These are phyloP conservation scores for Solioccasus polychromus DNA, from an alignment of 768 basidiomycete species.

Conservation along the genomic window DNA sequence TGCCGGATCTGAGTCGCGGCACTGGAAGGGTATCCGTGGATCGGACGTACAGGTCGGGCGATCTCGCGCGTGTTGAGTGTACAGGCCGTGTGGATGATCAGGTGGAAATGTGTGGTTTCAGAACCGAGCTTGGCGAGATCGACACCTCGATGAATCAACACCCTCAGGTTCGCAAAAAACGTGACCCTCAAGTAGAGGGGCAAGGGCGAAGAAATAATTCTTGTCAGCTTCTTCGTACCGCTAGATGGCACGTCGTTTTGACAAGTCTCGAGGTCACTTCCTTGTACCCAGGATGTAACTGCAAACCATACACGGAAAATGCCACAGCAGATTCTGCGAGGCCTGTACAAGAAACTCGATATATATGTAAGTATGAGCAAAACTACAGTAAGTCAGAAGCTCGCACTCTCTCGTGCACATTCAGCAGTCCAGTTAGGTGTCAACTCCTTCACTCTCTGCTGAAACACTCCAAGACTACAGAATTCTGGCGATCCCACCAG, in stretches of 20 bases:
- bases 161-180: slow-evolving; percentile 94
- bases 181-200: slow-evolving; percentile 94
- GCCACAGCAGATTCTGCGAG: too few relatives aligned
- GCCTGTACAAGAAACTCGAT: too few relatives aligned
- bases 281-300: too few relatives aligned
- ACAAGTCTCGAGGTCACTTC: too few relatives aligned
- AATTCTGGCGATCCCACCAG: slow-evolving; percentile 69
- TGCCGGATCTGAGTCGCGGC: slow-evolving; percentile 67
- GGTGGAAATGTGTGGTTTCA: slow-evolving; percentile 98
- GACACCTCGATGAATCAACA: slow-evolving; percentile 95
- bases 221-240: slow-evolving; percentile 97
- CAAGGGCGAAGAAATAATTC: slow-evolving; percentile 98
- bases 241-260: slow-evolving; percentile 64
- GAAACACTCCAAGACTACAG: slow-evolving; percentile 66
- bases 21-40: slow-evolving; percentile 97
- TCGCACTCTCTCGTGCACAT: slow-evolving; percentile 39
- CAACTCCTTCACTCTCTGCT: slow-evolving; percentile 56
- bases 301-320: too few relatives aligned
- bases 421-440: slow-evolving; percentile 71
- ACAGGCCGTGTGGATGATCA: slow-evolving; percentile 97
- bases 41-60: slow-evolving; percentile 96
- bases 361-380: too few relatives aligned
- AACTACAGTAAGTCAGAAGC: slow-evolving; percentile 2
- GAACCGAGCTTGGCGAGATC: slow-evolving; percentile 97
- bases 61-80: slow-evolving; percentile 96